Conservation (phyloP, 805 yeast genomes). For the Metschnikowia borealis region DNA sequence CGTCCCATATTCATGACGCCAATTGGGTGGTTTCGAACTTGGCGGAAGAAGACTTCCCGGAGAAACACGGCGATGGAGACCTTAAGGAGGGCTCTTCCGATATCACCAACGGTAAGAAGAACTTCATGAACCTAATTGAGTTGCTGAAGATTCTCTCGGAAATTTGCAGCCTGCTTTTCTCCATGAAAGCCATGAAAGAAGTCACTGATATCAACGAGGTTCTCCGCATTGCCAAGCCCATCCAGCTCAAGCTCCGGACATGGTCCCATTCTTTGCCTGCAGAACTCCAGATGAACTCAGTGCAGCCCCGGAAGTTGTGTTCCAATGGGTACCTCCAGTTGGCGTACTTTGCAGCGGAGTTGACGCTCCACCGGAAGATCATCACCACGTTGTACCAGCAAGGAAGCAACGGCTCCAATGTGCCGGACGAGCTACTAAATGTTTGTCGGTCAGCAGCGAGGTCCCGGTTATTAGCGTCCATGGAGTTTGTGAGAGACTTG, state of each 20-base stretch:
- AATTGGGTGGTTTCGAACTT: constrained; percentile 79
- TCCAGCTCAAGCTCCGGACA: constrained; percentile 63
- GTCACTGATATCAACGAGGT: constrained; percentile 62
- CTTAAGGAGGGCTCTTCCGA: constrained; percentile 60
- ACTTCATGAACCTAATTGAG: constrained; percentile 65
- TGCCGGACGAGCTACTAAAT: constrained; percentile 33
- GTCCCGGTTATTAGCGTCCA: constrained; percentile 75
- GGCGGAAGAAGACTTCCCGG: constrained; percentile 75
- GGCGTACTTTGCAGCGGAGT: constrained; percentile 86
- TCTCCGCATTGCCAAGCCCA: constrained; percentile 72
- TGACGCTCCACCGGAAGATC: constrained; percentile 77
- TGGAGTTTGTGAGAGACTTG: constrained; percentile 71
- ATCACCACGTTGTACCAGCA: constrained; percentile 49
- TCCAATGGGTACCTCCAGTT: constrained; percentile 77
- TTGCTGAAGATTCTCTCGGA: constrained; percentile 67
- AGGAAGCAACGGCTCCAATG: constrained; percentile 26
- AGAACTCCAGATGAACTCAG: constrained; percentile 58
- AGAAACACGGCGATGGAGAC: constrained; percentile 52
- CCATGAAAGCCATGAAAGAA: constrained; percentile 59
- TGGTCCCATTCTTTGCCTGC: constrained; percentile 76
- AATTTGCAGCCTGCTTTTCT: constrained; percentile 66
- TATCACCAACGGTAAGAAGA: constrained; percentile 62
- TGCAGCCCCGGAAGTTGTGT: constrained; percentile 58
- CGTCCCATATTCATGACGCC: constrained; percentile 68
- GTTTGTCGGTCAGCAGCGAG: constrained; percentile 86